Evolutionary conservation across 2,329 filamentous ascomycete species (phyloP).

Genomic region (Gnomoniopsis smithogilvyi): DNA sequence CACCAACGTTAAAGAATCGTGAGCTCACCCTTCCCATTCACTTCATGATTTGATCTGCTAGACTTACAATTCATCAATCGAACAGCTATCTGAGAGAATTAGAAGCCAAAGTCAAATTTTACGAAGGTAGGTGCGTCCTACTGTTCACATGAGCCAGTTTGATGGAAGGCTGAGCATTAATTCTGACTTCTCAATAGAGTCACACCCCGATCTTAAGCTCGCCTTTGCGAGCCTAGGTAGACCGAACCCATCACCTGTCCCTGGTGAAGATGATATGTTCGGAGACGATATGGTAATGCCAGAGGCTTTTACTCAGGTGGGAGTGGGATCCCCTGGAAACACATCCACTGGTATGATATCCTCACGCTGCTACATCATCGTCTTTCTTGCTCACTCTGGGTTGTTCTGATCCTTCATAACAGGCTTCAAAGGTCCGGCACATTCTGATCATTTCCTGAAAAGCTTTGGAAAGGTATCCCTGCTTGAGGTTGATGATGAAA

Average conservation of each 20-base stretch:
- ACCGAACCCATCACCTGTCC: neutral
- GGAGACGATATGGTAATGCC: constrained; percentile 30
- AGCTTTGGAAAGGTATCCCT: constrained; percentile 33
- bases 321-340: constrained; percentile 24
- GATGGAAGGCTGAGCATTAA: neutral
- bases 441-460: constrained; percentile 36
- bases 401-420: neutral
- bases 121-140: constrained; percentile 24
- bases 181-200: neutral
- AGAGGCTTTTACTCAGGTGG: constrained; percentile 33
- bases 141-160: neutral
- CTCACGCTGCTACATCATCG: no score
- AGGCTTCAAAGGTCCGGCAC: constrained; percentile 35
- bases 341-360: constrained; percentile 11
- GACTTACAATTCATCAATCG: neutral
- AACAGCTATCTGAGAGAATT: constrained; percentile 31
- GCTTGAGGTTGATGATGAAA: constrained; percentile 29
- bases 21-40: neutral
- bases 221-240: neutral
- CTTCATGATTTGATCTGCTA: neutral
- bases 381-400: neutral
- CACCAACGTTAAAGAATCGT: constrained; percentile 33
- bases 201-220: neutral
- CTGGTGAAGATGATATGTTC: constrained; percentile 19
- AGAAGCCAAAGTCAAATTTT: constrained; percentile 29